Evolutionary conservation across 2,329 filamentous ascomycete genomes (phyloP).

Genomic region (Phialophora verrucosa): DNA sequence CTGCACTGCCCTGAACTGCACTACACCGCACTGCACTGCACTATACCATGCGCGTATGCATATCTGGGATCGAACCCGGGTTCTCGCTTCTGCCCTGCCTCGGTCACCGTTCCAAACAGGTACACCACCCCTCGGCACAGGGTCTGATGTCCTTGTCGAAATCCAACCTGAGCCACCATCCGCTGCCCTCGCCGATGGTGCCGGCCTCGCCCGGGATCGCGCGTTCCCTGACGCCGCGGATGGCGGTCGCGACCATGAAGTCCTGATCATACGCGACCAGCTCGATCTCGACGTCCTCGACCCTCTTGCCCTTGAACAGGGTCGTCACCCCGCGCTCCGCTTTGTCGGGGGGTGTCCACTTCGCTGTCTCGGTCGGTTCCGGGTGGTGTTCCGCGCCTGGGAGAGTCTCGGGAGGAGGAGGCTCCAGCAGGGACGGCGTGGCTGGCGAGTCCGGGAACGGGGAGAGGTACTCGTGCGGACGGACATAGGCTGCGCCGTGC

Average conservation of each 20-base stretch:
- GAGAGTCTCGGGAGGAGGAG: neutral
- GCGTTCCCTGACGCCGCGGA: constrained; percentile 44
- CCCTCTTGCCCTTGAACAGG: constrained; percentile 53
- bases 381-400: neutral
- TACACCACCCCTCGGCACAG: constrained; percentile 50
- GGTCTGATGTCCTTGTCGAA: constrained; percentile 53
- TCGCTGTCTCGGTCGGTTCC: constrained; percentile 23
- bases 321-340: constrained; percentile 55
- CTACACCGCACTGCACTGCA: too few species aligned
- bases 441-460: constrained; percentile 7
- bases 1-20: too few species aligned
- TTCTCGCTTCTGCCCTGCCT: neutral
- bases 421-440: constrained; percentile 5
- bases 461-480: constrained; percentile 12
- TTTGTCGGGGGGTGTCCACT: constrained; percentile 43
- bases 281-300: constrained; percentile 62
- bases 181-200: constrained; percentile 40
- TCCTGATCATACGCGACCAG: constrained; percentile 64
- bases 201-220: neutral
- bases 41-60: too few species aligned
- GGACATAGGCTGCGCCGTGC: neutral
- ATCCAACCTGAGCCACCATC: constrained; percentile 52
- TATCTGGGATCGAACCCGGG: too few species aligned
- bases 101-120: constrained; percentile 39
- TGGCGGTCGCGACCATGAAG: constrained; percentile 65